Conservation (phyloP, 1,284 basidiomycete genomes). For the Boletus semigastroideus region DNA sequence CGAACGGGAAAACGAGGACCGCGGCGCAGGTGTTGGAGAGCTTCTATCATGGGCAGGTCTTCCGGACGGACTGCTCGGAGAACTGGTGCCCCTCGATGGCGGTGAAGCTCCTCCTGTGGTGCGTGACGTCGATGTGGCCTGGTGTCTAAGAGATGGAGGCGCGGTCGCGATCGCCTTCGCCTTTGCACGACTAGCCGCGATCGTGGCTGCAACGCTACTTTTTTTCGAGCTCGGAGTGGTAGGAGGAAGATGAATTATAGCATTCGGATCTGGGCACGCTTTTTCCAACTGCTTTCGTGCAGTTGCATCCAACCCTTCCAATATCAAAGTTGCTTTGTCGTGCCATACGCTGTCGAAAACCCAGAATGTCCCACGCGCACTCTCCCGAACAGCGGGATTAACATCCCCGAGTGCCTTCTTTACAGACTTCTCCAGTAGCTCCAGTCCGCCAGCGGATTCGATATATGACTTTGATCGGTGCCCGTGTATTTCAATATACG, state of each 20-base stretch:
- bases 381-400: slow-evolving; percentile 79
- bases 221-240: slow-evolving; percentile 65
- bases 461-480: slow-evolving; percentile 60
- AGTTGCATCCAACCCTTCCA: slow-evolving; percentile 67
- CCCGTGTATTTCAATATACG: slow-evolving; percentile 72
- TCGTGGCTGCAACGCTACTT: slow-evolving; percentile 75
- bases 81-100: slow-evolving; percentile 45
- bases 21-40: slow-evolving; percentile 43
- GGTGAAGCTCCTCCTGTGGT: slow-evolving; percentile 43
- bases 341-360: slow-evolving; percentile 76
- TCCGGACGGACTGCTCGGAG: slow-evolving; percentile 37
- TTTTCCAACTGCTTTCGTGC: slow-evolving; percentile 87
- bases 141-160: slow-evolving; percentile 72
- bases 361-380: slow-evolving; percentile 80
- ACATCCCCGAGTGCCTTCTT: slow-evolving; percentile 75
- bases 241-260: slow-evolving; percentile 38
- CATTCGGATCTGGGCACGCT: slow-evolving; percentile 62
- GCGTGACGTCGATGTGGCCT: slow-evolving; percentile 68
- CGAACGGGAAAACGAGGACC: slow-evolving; percentile 39
- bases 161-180: slow-evolving; percentile 80
- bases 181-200: slow-evolving; percentile 80
- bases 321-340: slow-evolving; percentile 59
- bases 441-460: slow-evolving; percentile 65
- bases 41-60: slow-evolving; percentile 31
- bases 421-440: slow-evolving; percentile 70